phyloP scores from a whole-genome alignment of 345 rosid genomes.

The Eucalyptus viminalis region DNA sequence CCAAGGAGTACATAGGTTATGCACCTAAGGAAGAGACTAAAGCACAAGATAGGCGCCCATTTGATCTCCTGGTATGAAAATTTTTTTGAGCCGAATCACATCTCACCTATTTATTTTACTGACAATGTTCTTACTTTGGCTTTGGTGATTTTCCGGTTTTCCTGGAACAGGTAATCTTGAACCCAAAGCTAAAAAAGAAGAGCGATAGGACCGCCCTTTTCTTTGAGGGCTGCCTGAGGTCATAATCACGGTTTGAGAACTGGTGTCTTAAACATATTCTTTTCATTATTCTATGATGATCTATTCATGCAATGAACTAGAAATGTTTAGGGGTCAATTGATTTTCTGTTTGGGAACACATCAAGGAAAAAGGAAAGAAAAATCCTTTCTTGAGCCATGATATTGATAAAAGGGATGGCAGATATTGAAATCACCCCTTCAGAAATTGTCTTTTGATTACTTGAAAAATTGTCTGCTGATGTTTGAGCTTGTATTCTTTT shows the following conservation, averaged over 20 bases:
- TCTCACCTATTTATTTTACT: neutral
- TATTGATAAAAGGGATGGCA: neutral
- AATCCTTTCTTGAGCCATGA: neutral
- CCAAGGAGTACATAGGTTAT: constrained; percentile 66
- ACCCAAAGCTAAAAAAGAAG: constrained; percentile 59
- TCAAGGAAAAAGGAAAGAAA: neutral
- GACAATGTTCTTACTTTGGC: neutral
- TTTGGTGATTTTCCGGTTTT: constrained; percentile 4
- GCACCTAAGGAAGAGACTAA: constrained; percentile 59
- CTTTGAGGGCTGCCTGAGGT: constrained; percentile 88
- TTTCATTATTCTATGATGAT: neutral
- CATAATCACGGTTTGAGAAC: neutral
- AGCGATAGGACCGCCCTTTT: constrained; percentile 57
- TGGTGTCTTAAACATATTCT: neutral
- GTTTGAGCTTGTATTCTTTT: neutral
- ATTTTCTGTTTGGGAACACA: neutral
- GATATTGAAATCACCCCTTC: neutral
- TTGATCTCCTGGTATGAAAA: constrained; percentile 69
- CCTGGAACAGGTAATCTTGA: constrained; percentile 69
- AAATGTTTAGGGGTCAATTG: neutral
- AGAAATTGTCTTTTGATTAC: neutral
- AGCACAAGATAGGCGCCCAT: constrained; percentile 65
- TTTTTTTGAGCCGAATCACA: neutral
- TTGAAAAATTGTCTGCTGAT: neutral
- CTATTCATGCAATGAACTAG: neutral